Conservation (phyloP, 352 stramenopile genomes). For the Aphanomyces invadans region DNA sequence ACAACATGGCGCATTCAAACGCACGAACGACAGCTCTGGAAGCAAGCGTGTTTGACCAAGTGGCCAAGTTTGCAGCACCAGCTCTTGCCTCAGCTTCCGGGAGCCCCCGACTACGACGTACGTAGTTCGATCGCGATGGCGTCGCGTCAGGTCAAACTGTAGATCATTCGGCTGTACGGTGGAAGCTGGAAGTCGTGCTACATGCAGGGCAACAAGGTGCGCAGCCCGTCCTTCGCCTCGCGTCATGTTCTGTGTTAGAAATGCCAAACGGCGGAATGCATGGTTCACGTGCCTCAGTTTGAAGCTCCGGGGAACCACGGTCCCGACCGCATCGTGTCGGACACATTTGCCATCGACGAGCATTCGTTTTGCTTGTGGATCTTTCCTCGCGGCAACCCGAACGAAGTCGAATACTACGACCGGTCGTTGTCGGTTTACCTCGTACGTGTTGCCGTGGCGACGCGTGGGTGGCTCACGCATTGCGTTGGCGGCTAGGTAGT, state of each 20-base stretch:
- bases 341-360: slow-evolving; percentile 61
- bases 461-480: too few relatives aligned
- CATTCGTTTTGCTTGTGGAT: slow-evolving; percentile 76
- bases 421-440: slow-evolving; percentile 70
- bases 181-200: slow-evolving; percentile 67
- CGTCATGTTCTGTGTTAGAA: slow-evolving; percentile 7
- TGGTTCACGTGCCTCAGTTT: slow-evolving; percentile 52
- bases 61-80: slow-evolving; percentile 56
- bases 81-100: slow-evolving; percentile 55
- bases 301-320: slow-evolving; percentile 14
- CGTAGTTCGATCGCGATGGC: slow-evolving; percentile 5
- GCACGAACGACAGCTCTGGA: slow-evolving; percentile 56
- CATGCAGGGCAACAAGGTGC: slow-evolving; percentile 37
- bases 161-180: slow-evolving; percentile 69
- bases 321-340: slow-evolving; percentile 61
- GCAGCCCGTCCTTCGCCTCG: background rate
- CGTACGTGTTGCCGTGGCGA: slow-evolving; percentile 9
- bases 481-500: too few relatives aligned
- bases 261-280: slow-evolving; percentile 45
- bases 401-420: slow-evolving; percentile 60
- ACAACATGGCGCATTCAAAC: slow-evolving; percentile 29
- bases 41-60: slow-evolving; percentile 44
- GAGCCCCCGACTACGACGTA: slow-evolving; percentile 71
- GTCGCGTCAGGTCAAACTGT: slow-evolving; percentile 1
- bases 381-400: slow-evolving; percentile 71